phyloP scores from a whole-genome alignment of 345 rosid genomes.

The Sonneratia alba region DNA sequence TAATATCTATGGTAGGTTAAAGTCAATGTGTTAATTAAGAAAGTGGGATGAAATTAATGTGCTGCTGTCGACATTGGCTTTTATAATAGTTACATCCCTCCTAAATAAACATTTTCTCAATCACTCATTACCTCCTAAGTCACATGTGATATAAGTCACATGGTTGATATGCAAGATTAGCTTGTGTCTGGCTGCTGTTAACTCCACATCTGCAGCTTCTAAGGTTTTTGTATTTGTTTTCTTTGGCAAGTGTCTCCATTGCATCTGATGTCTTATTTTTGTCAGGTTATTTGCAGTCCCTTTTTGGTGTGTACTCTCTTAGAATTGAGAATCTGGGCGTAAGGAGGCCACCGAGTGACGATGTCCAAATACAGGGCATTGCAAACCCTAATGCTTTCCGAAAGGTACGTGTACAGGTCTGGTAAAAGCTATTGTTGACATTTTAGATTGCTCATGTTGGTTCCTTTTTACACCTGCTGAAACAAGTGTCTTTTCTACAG shows the following conservation, averaged over 20 bases:
- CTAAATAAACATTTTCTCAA: background rate
- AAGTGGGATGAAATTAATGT: background rate
- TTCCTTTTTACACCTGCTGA: background rate
- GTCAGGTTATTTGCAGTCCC: conserved; percentile 62
- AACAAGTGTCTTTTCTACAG: conserved; percentile 14
- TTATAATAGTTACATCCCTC: background rate
- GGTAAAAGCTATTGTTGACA: background rate
- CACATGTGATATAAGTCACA: background rate
- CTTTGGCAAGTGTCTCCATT: background rate
- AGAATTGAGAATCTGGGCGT: conserved; percentile 64
- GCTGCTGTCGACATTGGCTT: background rate
- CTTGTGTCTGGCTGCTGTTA: background rate
- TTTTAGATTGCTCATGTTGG: background rate
- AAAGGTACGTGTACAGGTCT: conserved; percentile 27
- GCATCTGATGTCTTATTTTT: conserved; percentile 7
- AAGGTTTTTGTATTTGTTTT: background rate
- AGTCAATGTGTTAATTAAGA: background rate
- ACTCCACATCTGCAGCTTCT: background rate
- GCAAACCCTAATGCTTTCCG: conserved; percentile 56
- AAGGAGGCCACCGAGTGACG: conserved; percentile 58
- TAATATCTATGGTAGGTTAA: background rate
- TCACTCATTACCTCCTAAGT: background rate
- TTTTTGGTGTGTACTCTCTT: conserved; percentile 59
- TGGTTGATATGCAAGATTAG: background rate
- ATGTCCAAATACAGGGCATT: conserved; percentile 56